phyloP scores from a whole-genome alignment of 169 alveolate species.

The Plasmodium knowlesi region DNA sequence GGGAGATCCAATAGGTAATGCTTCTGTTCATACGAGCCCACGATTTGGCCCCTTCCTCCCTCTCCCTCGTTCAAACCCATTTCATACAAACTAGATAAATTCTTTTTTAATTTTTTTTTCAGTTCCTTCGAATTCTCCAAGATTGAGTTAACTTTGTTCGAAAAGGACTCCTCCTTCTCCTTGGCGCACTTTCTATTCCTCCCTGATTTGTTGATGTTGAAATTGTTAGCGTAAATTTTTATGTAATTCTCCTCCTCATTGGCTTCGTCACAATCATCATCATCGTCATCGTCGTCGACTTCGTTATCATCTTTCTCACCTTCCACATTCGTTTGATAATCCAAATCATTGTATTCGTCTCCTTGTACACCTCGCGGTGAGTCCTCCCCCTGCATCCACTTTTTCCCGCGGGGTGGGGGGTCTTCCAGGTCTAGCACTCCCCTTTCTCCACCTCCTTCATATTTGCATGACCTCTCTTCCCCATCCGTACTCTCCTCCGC shows the following conservation, averaged over 20 bases:
- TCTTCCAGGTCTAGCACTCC: not conserved
- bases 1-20: not conserved
- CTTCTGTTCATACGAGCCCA: not conserved
- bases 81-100: conserved; percentile 7
- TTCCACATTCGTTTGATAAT: no score
- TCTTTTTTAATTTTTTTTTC: not conserved
- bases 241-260: not conserved
- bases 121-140: conserved; percentile 9
- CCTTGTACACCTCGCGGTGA: not conserved
- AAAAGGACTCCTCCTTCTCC: conserved; percentile 9
- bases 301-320: not conserved
- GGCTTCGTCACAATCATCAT: not conserved
- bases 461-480: not conserved
- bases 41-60: not conserved
- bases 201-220: not conserved
- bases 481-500: not conserved
- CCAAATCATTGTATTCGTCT: no score
- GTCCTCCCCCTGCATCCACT: not conserved
- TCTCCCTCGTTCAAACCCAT: conserved; percentile 3
- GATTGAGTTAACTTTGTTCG: conserved; percentile 3
- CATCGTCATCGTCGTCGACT: not conserved
- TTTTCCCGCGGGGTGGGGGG: not conserved
- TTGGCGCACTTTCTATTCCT: not conserved
- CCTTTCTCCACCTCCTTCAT: not conserved
- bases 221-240: conserved; percentile 24